Conservation (phyloP, 1,284 basidiomycete genomes). For the Leccinum subfulvum region DNA sequence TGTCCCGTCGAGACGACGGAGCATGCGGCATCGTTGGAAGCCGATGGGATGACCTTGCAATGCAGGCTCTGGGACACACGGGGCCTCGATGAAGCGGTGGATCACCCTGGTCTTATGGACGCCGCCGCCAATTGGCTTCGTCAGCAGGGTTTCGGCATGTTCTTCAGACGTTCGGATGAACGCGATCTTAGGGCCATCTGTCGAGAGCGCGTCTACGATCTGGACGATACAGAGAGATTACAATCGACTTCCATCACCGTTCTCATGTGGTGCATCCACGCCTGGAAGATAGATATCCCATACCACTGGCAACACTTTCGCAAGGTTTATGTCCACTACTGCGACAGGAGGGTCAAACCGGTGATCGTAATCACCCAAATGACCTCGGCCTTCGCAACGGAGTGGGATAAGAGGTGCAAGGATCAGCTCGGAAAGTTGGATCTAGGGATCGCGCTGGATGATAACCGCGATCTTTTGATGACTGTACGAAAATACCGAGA, state of each 20-base stretch:
- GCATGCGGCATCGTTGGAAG: constrained; percentile 13
- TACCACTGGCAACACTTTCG: constrained; percentile 29
- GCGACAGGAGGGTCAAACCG: constrained; percentile 23
- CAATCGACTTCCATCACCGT: constrained; percentile 13
- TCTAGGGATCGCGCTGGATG: constrained; percentile 6
- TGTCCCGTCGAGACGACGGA: constrained; percentile 25
- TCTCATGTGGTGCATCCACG: constrained; percentile 31
- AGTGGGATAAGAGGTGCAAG: constrained; percentile 25
- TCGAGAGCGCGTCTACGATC: constrained; percentile 15
- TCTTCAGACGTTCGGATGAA: constrained; percentile 20
- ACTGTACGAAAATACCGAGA: constrained; percentile 17
- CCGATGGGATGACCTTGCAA: constrained; percentile 8
- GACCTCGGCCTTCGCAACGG: constrained; percentile 17
- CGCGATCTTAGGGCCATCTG: constrained; percentile 23
- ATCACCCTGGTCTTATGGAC: constrained; percentile 26
- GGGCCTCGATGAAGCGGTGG: constrained; percentile 30
- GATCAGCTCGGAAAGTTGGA: constrained; percentile 14
- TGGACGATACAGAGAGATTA: constrained; percentile 11
- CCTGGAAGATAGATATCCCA: constrained; percentile 30
- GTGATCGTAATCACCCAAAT: constrained; percentile 31
- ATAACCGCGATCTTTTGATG: constrained; percentile 9
- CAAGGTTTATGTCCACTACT: constrained; percentile 29
- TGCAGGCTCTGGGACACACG: constrained; percentile 27
- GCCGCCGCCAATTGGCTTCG: constrained; percentile 24
- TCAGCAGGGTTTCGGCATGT: constrained; percentile 24